Conservation (phyloP, 73 alveolate genomes). For the Symbiodinium natans region DNA sequence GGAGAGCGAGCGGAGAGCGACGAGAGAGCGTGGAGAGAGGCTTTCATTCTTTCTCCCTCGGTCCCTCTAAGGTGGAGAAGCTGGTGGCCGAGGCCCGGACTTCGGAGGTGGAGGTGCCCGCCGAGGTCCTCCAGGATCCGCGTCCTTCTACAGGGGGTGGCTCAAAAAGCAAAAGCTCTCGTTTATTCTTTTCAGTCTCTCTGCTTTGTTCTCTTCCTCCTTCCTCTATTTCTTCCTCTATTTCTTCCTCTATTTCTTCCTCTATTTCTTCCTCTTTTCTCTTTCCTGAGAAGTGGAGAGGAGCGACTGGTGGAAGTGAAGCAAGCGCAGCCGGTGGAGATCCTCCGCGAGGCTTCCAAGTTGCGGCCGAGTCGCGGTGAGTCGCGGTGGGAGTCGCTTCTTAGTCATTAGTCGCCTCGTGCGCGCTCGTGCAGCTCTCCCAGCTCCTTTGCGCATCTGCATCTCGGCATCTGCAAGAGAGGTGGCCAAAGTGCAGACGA, state of each 20-base stretch:
- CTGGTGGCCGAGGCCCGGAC: constrained; percentile 2
- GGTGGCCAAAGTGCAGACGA: not conserved
- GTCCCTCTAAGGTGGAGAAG: constrained; percentile 49
- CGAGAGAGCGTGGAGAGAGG: no score
- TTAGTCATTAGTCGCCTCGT: not conserved
- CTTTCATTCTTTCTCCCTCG: no score
- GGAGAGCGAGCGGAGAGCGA: not conserved
- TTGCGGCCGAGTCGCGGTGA: not conserved
- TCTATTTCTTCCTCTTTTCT: no score
- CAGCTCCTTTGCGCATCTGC: not conserved
- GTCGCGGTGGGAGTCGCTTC: not conserved
- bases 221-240: no score
- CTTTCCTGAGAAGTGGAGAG: no score
- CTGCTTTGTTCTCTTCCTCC: not conserved
- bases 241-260: no score
- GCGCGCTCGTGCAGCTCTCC: no score
- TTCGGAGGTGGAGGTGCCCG: constrained; percentile 34
- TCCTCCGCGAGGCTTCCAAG: not conserved
- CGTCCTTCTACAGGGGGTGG: no score
- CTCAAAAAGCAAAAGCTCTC: not conserved
- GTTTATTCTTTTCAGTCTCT: not conserved
- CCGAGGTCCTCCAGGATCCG: constrained; percentile 19
- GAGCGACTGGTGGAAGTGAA: constrained; percentile 43
- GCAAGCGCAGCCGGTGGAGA: not conserved
- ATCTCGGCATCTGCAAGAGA: not conserved